Conservation (phyloP, 306 rosid genomes). For the Sophora flavescens region DNA sequence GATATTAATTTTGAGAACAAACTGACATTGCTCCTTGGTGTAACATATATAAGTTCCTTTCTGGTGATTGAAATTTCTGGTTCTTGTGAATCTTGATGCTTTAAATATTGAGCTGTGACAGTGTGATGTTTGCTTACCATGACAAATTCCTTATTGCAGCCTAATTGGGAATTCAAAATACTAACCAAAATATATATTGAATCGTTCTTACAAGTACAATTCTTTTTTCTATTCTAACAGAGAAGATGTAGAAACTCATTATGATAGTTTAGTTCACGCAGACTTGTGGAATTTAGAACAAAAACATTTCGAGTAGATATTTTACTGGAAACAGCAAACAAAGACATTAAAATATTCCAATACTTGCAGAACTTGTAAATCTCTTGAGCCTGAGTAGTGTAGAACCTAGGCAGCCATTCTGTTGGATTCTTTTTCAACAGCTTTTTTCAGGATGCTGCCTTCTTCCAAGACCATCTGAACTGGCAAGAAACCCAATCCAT, state of each 20-base stretch:
- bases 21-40: conserved; percentile 17
- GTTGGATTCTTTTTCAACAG: conserved; percentile 68
- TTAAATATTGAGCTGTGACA: background rate
- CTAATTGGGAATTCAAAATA: background rate
- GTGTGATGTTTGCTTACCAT: background rate
- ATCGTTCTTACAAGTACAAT: background rate
- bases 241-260: background rate
- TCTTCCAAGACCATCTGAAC: conserved; percentile 77
- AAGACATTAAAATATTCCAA: background rate
- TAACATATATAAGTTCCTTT: conserved; percentile 10
- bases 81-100: conserved; percentile 11
- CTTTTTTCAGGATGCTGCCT: conserved; percentile 67
- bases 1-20: conserved; percentile 25
- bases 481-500: conserved; percentile 76
- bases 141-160: conserved; percentile 17
- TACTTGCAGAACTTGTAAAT: conserved; percentile 18
- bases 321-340: conserved; percentile 1
- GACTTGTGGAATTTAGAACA: background rate
- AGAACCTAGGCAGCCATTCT: conserved; percentile 41
- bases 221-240: background rate
- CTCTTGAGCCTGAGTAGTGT: background rate
- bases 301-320: background rate
- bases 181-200: background rate
- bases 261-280: background rate
- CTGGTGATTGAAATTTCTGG: conserved; percentile 6